Percentiles rank a stretch among this genome's conserved stretches.
phyloP scores from a whole-genome alignment of 805 yeast genomes.

The Wickerhamomyces canadensis region DNA sequence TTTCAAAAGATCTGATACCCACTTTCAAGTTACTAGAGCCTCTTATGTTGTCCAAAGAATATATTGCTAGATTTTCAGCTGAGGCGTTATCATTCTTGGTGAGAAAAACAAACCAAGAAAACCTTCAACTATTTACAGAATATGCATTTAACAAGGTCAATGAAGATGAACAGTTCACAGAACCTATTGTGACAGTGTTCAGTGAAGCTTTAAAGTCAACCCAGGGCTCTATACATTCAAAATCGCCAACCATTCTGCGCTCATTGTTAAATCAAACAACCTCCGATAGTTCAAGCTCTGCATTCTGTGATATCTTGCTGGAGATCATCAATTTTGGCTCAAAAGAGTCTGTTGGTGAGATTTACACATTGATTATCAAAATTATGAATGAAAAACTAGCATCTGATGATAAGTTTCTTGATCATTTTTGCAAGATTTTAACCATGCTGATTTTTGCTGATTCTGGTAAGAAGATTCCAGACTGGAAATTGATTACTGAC shows the following conservation, averaged over 20 bases:
- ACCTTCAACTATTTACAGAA: constrained; percentile 41
- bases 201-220: constrained; percentile 74
- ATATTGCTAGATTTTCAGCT: constrained; percentile 77
- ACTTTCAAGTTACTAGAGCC: constrained; percentile 67
- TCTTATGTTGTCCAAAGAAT: constrained; percentile 55
- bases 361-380: constrained; percentile 34
- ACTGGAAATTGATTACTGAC: constrained; percentile 38
- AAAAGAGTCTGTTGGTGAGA: constrained; percentile 37
- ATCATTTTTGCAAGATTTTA: constrained; percentile 30
- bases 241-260: constrained; percentile 45
- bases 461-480: constrained; percentile 56
- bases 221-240: constrained; percentile 69
- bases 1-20: constrained; percentile 58
- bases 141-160: constrained; percentile 35
- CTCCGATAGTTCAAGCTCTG: constrained; percentile 28
- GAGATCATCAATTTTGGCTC: constrained; percentile 49
- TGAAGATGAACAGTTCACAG: constrained; percentile 44
- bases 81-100: constrained; percentile 85
- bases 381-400: constrained; percentile 16
- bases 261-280: constrained; percentile 31
- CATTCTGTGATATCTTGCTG: constrained; percentile 56
- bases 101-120: constrained; percentile 53
- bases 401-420: constrained; percentile 8
- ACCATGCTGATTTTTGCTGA: constrained; percentile 56
- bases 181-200: constrained; percentile 54